phyloP scores from a whole-genome alignment of 805 yeast species.

The Ogataea parapolymorpha region DNA sequence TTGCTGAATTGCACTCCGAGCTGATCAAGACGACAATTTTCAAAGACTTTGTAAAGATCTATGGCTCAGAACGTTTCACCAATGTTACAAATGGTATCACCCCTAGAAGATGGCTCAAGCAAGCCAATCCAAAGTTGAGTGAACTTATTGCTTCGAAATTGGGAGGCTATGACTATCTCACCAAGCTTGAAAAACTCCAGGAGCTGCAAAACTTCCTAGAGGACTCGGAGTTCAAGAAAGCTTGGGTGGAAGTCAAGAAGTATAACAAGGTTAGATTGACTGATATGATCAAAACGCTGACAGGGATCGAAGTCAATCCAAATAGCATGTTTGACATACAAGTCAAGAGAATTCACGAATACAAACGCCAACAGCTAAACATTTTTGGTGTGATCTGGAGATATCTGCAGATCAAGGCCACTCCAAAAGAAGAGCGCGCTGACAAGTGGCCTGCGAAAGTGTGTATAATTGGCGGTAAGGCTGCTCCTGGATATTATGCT shows the following conservation, averaged over 20 bases:
- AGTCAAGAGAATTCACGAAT: conserved; percentile 93
- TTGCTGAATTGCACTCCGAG: conserved; percentile 92
- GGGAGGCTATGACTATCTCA: conserved; percentile 66
- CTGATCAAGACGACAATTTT: conserved; percentile 85
- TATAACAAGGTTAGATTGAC: conserved; percentile 69
- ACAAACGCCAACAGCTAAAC: conserved; percentile 91
- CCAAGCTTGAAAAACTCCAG: conserved; percentile 65
- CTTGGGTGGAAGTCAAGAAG: conserved; percentile 71
- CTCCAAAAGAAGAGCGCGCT: conserved; percentile 59
- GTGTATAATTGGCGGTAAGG: conserved; percentile 86
- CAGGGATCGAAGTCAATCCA: conserved; percentile 64
- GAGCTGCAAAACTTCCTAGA: conserved; percentile 62
- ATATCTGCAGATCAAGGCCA: conserved; percentile 69
- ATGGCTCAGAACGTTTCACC: conserved; percentile 78
- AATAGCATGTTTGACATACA: conserved; percentile 83
- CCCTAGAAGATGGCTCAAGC: conserved; percentile 94
- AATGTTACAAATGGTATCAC: conserved; percentile 95
- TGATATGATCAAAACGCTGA: conserved; percentile 56
- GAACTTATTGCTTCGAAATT: conserved; percentile 68
- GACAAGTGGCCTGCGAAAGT: conserved; percentile 68
- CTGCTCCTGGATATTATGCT: conserved; percentile 97
- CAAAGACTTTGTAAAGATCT: conserved; percentile 81
- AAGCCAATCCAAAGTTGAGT: conserved; percentile 83
- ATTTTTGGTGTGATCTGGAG: conserved; percentile 86
- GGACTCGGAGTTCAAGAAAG: conserved; percentile 60